Evolutionary conservation across 176 grass and related monocot genomes (phyloP), one percentile per base, ranked within the genome.

Genomic region (Carex cristatella): DNA sequence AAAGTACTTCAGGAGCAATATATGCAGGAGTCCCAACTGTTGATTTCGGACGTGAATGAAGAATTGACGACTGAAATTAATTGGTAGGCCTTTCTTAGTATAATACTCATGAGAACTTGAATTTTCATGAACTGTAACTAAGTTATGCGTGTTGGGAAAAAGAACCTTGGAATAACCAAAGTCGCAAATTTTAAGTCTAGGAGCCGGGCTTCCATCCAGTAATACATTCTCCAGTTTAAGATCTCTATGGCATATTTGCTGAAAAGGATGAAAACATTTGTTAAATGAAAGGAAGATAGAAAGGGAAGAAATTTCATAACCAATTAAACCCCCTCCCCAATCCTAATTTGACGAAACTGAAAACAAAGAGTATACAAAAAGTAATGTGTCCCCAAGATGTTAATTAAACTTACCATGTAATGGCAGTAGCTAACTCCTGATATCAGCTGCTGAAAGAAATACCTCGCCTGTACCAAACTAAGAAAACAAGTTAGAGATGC

Each of bases 191-290:
- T 97, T 97, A 61, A 97, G 94, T 62, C 92, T 86, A 49, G 94
- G 94, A 69, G 94, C 94, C 7, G 92, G 83, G 78, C 87, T 97
- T 72, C 94, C 94, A 88, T 97, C 94, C 32, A 97, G 82, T 65
- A 97, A 91, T 65, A 93, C 91, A 79, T 97, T 97, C 78, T 97
- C 94, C 87, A 97, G 84, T 90, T 97, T 97, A 86, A 94, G 87
- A 90, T 97, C 94, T 88, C 94, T 87, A 89, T 97, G 94, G 82
- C 94, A 97, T 90, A 97, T 97, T 97, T 97, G 94, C 94, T 97
- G 81, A 53, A 28, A 37, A 48, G 35, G 35, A 56, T 86, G 51
- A 33, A 81, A 86, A 83, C 15, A 67, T 83, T 67, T 65, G 65
- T 69, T 83, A 83, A 68, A 69, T 48, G 48, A 81, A 83, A 83